These are phyloP conservation scores for Musa troglodytarum DNA, from an alignment of 176 grass and related monocot species.

Conservation along the genomic window DNA sequence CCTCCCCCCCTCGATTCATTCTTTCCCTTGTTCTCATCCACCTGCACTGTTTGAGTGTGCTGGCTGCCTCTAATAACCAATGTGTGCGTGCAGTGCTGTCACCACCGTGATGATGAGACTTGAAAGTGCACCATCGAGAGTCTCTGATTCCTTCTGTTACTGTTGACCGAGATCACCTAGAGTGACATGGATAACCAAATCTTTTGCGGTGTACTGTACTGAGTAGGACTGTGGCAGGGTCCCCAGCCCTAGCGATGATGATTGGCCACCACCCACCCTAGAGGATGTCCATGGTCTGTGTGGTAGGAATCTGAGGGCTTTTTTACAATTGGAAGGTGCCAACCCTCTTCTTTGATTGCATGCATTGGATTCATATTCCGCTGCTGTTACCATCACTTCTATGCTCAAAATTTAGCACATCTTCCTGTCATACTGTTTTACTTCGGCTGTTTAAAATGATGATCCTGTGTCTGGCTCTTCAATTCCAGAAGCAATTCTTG, in stretches of 20 bases:
- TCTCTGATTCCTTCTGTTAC: constrained; percentile 36
- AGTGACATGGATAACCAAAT: constrained; percentile 28
- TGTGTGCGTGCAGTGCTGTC: neutral
- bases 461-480: no score
- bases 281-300: constrained; percentile 29
- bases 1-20: constrained; percentile 5
- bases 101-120: constrained; percentile 1
- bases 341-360: constrained; percentile 15
- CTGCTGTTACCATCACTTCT: neutral
- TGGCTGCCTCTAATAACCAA: neutral
- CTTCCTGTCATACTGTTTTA: neutral
- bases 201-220: constrained; percentile 22
- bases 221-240: constrained; percentile 26
- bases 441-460: neutral
- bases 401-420: neutral
- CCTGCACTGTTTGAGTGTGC: constrained; percentile 13
- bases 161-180: constrained; percentile 22
- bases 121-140: constrained; percentile 20
- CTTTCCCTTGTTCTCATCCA: constrained; percentile 27
- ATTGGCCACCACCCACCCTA: constrained; percentile 31
- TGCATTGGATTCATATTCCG: neutral
- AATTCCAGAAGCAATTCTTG: neutral
- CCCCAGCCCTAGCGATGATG: constrained; percentile 25
- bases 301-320: constrained; percentile 33
- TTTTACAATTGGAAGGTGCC: neutral